Evolutionary conservation across 257 asterid genomes (phyloP), one percentile per base, ranked within the genome.

Genomic region (Eucommia ulmoides): DNA sequence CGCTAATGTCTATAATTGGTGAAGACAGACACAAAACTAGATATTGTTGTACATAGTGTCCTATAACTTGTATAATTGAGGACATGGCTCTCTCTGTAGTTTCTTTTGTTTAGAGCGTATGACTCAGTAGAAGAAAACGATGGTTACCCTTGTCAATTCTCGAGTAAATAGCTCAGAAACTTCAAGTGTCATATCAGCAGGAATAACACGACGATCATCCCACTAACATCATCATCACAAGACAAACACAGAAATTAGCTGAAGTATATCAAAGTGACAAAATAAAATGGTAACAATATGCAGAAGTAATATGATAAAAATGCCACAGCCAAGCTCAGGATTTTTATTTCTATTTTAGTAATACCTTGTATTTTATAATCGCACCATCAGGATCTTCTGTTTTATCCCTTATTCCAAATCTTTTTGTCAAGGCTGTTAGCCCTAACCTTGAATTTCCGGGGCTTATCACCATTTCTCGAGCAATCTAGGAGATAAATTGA

Each of bases 381-480:
- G 79, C 94, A 44, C 83, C 81, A 55, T 83, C 96, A n/a, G 92
- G 87, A 73, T 73, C 74, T 65, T 89, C 98, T 22, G 88, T 94
- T 17, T 60, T 76, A 61, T 86, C 94, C 51, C 38, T 69, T 60
- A 85, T 63, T 47, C 92, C 88, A 55, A 80, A 55, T 76, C 83
- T 74, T 65, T 64, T 85, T 49, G 98, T 85, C 81, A 89, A 72
- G 66, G 93, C 78, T 50, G 93, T 81, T 61, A 89, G 92, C 61
- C 96, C 98, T 73, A 89, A 64, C 71, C 88, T 81, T 48, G 79
- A 74, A 71, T 89, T 89, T 54, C 70, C 67, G 9, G 96, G 93
- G 78, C 96, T 89, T 61, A 89, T 89, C 54, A 85, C 98, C 94
- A 89, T 80, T 72, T 89, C 98, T 63, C 98, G 79, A 69, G 98